Percentiles rank a stretch among this genome's conserved stretches.
These are phyloP conservation scores for Hyaloraphidium curvatum DNA, from an alignment of 192 early-diverging fungal species.

Conservation along the genomic window DNA sequence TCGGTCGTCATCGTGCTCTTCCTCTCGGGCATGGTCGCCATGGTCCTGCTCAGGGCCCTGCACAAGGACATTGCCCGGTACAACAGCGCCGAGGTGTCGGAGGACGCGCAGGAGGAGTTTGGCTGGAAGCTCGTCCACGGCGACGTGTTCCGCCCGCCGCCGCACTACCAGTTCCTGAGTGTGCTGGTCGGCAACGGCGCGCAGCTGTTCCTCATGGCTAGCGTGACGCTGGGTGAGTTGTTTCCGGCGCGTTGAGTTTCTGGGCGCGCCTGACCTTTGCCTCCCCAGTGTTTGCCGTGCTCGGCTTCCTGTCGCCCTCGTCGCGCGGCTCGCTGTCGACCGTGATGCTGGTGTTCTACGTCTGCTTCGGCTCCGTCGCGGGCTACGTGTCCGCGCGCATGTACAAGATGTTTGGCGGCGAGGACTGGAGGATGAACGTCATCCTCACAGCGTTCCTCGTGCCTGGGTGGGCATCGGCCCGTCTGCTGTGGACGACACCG, in stretches of 20 bases:
- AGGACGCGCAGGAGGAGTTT: constrained; percentile 76
- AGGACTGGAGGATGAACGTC: constrained; percentile 69
- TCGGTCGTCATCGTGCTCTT: constrained; percentile 85
- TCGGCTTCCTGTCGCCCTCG: constrained; percentile 84
- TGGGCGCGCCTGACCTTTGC: constrained; percentile 31
- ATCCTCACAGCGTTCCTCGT: constrained; percentile 62
- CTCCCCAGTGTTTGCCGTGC: constrained; percentile 58
- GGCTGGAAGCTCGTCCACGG: constrained; percentile 97
- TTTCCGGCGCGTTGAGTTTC: constrained; percentile 12
- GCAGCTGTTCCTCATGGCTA: constrained; percentile 27
- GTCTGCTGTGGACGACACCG: no score
- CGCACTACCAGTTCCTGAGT: constrained; percentile 47
- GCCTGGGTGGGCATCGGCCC: constrained; percentile 45
- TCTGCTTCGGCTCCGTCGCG: constrained; percentile 68
- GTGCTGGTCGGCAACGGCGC: constrained; percentile 72
- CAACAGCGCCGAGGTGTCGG: constrained; percentile 45
- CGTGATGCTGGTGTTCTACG: constrained; percentile 82
- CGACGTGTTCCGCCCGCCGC: constrained; percentile 88
- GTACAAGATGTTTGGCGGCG: constrained; percentile 88
- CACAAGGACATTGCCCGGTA: constrained; percentile 87
- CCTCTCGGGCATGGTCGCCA: constrained; percentile 73
- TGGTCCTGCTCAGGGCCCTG: constrained; percentile 73
- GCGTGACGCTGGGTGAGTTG: constrained; percentile 26
- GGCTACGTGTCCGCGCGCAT: constrained; percentile 74
- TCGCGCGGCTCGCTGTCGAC: constrained; percentile 84